Base-by-base conservation (phyloP, 805 yeast genomes). In the Nakazawaea molendinolei region DNA sequence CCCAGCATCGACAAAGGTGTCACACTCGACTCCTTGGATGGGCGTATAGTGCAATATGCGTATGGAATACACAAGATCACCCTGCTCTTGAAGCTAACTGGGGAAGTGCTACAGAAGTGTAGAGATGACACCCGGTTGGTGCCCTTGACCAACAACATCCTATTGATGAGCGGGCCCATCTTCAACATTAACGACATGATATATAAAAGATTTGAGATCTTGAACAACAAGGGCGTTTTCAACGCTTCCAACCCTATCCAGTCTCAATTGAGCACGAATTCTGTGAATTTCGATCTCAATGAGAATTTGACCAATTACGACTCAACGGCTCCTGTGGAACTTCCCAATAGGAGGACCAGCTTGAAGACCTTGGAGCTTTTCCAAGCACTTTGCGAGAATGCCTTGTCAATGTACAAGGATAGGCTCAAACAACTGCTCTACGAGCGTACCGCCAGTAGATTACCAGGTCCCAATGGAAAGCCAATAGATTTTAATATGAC, bases 1-100 rank as follows among this genome's bases (percentile, higher is more conserved):
- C 58, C 62, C 8, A 46, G 45, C 8, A 35, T 55, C 9, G 56
- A 49, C 29, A 61, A 58, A 14, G 52, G 61, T 2, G 49, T 58
- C 9, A 42, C 53, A 9, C 42, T 75, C 39, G 72, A 69, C 45
- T 58, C 71, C 2, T 58, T 67, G 32, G 86, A 79, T 44, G 73
- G 76, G 10, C 69, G 69, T 42, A 61, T 76, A 16, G 53, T 79
- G 3, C 84, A 80, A 50, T 80, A 71, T 52, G 69, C 67, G 38
- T 74, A 74, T 46, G 71, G 76, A 8, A 57, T 69, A 3, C 50
- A 56, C 38, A 77, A 76, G 48, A 47, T 77, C 18, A 58, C 59
- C 24, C 53, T 55, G 23, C 51, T 70, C 31, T 41, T 57, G 3
- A 52, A 61, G 13, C 50, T 62, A 17, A 45, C 70, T n/a, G 52